Percentiles rank a stretch among this genome's conserved stretches.
Conservation (phyloP, 2,329 filamentous ascomycete genomes). For the Ploettnerulaceae sp. region DNA sequence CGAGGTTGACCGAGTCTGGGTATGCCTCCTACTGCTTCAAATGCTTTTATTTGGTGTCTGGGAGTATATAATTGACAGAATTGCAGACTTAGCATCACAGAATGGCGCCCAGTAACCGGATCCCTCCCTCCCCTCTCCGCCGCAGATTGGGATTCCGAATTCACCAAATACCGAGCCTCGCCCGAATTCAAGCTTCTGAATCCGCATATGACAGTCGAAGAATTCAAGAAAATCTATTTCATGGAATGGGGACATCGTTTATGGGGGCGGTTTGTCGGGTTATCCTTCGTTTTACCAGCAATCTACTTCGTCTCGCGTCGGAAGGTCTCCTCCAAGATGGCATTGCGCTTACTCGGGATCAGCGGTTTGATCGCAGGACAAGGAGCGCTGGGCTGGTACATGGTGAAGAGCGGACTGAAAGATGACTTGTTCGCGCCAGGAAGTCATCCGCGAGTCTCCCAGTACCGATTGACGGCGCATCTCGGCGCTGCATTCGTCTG, state of each 20-base stretch:
- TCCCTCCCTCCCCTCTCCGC: conserved; percentile 75
- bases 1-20: conserved; percentile 93
- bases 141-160: conserved; percentile 87
- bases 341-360: conserved; percentile 73
- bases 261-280: conserved; percentile 87
- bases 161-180: conserved; percentile 84
- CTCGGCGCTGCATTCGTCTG: conserved; percentile 86
- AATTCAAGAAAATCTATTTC: conserved; percentile 98
- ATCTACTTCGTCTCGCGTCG: conserved; percentile 81
- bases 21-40: too few relatives aligned
- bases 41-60: conserved; percentile 7
- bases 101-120: conserved; percentile 96
- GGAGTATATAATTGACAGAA: neutral
- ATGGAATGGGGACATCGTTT: conserved; percentile 98
- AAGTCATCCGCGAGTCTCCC: conserved; percentile 84
- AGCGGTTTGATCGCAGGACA: conserved; percentile 89
- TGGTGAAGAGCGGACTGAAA: conserved; percentile 95
- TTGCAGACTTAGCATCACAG: conserved; percentile 85
- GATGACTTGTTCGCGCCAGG: conserved; percentile 93
- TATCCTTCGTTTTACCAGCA: conserved; percentile 84
- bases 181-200: conserved; percentile 93
- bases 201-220: conserved; percentile 82
- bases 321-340: conserved; percentile 73
- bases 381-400: conserved; percentile 97
- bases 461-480: conserved; percentile 89